A percentile compares a stretch with the other conserved stretches of the same genome.
These are phyloP conservation scores for Gaertneriomyces semiglobifer DNA, from an alignment of 192 early-diverging fungal genomes.

Conservation along the genomic window DNA sequence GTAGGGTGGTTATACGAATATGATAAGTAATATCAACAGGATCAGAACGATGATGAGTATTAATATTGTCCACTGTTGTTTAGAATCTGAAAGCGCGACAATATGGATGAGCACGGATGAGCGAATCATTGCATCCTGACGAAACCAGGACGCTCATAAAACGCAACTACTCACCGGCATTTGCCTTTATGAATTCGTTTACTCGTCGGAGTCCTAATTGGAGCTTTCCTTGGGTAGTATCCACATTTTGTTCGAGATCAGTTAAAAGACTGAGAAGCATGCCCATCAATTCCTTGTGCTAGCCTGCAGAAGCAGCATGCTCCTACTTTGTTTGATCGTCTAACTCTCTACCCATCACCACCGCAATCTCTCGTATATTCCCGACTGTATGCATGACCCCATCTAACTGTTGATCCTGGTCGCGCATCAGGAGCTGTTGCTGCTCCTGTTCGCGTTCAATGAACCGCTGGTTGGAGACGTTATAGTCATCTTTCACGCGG, in stretches of 20 bases:
- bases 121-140: not conserved
- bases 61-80: conserved; percentile 49
- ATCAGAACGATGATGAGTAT: conserved; percentile 44
- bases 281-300: conserved; percentile 2
- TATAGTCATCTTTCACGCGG: conserved; percentile 25
- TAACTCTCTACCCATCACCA: conserved; percentile 53
- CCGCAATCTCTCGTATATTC: conserved; percentile 48
- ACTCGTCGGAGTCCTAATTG: conserved; percentile 47
- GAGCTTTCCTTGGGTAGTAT: conserved; percentile 47
- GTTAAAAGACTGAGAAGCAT: conserved; percentile 38
- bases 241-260: conserved; percentile 52
- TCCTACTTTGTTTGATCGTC: conserved; percentile 54
- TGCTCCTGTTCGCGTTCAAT: conserved; percentile 42
- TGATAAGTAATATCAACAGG: conserved; percentile 41
- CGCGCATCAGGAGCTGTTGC: conserved; percentile 47
- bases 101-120: not conserved
- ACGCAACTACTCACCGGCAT: conserved; percentile 29
- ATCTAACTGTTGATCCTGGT: conserved; percentile 55
- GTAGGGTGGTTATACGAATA: conserved; percentile 30
- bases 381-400: conserved; percentile 42
- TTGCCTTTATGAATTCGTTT: conserved; percentile 53
- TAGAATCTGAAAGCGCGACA: conserved; percentile 41
- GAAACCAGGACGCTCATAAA: conserved; percentile 4
- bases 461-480: conserved; percentile 32
- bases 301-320: not conserved